Base-by-base conservation (phyloP, 257 asterid species). In the Lycium ferocissimum region DNA sequence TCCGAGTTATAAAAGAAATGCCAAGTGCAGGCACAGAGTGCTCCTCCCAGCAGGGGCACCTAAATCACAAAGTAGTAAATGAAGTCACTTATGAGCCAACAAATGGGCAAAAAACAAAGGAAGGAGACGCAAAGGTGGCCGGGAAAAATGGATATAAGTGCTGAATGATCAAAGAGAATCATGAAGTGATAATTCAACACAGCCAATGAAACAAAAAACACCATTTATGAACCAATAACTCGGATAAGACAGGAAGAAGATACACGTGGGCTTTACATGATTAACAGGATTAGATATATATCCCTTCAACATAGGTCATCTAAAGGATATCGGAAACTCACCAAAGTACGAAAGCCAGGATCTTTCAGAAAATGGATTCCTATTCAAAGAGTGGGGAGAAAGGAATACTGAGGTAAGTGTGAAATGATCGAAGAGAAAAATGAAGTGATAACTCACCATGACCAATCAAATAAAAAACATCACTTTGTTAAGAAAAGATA, bases 41-140 rank as follows among this genome's bases (percentile, higher is more conserved):
- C 99, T 91, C 98, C 98, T 80, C 98, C 99, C 6, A 95, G 94
- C 87, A 97, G 87, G 69, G 99, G 99, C 72, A 97, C 99, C 99
- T 97, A 85, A 85, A 89, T 83, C 79, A 85, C 76, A 49, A 85
- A 13, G 84, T 81, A 61, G 85, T 69, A 84, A 15, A 61, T 37
- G 75, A 87, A 76, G 69, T 45, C 80, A 62, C 17, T 57, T 15
- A 3, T 26, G 33, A 26, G 33, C 33, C 33, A 26, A 26, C 33
- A 26, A 26, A 26, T 26, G 33, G 33, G 33, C 33, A 26, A 26
- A 26, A 26, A 26, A 26, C 33, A 26, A 26, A 26, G 33, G 33
- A 26, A 26, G 3, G 13, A 37, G 51, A 66, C 22, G 1, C 40
- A 4, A 72, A 20, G n/a, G 45, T n/a, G 33, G 80, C 18, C 18